Evolutionary conservation across 177 flowering plant genomes (phyloP), one percentile per base, ranked within the genome.

Genomic region (Vitis hybrid): DNA sequence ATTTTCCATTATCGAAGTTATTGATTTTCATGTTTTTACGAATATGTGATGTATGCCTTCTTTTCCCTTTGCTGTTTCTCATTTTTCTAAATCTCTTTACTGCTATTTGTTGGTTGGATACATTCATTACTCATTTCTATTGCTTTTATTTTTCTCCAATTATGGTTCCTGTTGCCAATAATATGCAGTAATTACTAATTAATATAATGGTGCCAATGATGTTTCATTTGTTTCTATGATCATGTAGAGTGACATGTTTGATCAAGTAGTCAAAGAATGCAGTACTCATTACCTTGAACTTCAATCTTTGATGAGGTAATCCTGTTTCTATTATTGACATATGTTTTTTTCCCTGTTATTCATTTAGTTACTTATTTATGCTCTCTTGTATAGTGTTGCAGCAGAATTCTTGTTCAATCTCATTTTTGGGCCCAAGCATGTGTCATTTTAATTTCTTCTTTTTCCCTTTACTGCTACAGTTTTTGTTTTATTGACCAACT

Each of bases 271-370:
- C 12, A 83, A 80, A 74, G 90, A 89, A 74, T 89, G 96, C 62
- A 73, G 66, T 60, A 74, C 76, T 15, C 95, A 93, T 78, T 80
- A 86, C 53, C 70, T 72, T 66, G 90, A 84, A 68, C 88, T 91
- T 68, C 88, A 86, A 69, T 78, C 88, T 50, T 75, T 91, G 81
- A 82, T 90, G 80, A 88, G 94, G 97, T 91, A 80, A 69, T 19
- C 31, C 18, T 60, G 16, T 19, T 71, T 15, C 60, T 45, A 50
- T 39, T 45, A 62, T 16, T 13, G 14, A n/a, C 33, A 10, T 50
- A 12, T 64, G 14, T 10, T 16, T 8, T 2, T 33, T n/a, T 45
- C 3, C n/a, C 1, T 14, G 2, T 1, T 60, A 11, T 52, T 39
- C 48, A n/a, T 45, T 12, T 45, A 67, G 8, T 57, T 8, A 21